Percentiles rank a stretch among this genome's conserved stretches.
Conservation (phyloP, 2,329 filamentous ascomycete genomes). For the Talaromyces verruculosus region DNA sequence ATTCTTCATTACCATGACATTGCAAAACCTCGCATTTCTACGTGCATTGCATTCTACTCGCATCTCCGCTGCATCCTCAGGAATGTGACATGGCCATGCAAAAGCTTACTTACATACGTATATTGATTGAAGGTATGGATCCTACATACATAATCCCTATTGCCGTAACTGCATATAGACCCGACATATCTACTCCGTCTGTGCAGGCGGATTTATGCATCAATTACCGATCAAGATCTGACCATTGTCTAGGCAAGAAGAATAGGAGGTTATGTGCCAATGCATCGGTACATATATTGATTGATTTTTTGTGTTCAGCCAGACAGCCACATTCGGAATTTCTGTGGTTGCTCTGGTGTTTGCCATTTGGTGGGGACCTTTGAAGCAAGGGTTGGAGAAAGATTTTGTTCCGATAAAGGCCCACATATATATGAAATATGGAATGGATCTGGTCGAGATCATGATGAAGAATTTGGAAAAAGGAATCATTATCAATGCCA, state of each 20-base stretch:
- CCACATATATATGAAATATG: not conserved
- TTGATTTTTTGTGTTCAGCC: not conserved
- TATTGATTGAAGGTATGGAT: constrained; percentile 1
- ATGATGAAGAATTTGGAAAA: not conserved
- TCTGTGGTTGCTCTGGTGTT: constrained; percentile 9
- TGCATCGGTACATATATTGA: constrained; percentile 13
- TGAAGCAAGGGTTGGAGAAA: constrained; percentile 9
- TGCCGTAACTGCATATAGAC: not conserved
- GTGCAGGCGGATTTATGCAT: constrained; percentile 7
- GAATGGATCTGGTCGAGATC: not conserved
- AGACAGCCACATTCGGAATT: constrained; percentile 6
- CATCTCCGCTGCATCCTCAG: constrained; percentile 15
- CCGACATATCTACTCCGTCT: not conserved
- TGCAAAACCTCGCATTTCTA: not conserved
- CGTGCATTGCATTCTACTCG: not conserved
- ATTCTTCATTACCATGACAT: not conserved
- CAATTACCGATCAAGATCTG: not conserved
- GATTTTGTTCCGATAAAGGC: not conserved
- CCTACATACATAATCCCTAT: not conserved
- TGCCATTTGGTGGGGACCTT: not conserved
- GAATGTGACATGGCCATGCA: constrained; percentile 20
- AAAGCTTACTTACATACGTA: constrained; percentile 13
- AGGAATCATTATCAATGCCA: not conserved
- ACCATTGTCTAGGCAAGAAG: not conserved
- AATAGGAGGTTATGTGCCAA: not conserved